These are phyloP conservation scores for Penicillium expansum DNA, from an alignment of 2,329 filamentous ascomycete species.

Conservation along the genomic window DNA sequence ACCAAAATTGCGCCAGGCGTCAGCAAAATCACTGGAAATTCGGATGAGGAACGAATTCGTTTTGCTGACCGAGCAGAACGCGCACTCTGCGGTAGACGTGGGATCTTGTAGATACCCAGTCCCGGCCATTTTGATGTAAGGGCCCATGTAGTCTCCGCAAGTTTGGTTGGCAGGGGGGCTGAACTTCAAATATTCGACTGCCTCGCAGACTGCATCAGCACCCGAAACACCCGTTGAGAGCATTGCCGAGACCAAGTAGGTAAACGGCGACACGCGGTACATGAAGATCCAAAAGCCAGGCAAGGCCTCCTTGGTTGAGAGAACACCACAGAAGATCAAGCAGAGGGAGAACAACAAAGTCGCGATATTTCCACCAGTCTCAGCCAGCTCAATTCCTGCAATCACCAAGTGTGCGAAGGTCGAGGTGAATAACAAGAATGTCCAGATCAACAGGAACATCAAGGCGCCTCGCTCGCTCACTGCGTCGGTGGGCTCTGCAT, in stretches of 20 bases:
- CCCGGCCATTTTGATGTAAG: background rate
- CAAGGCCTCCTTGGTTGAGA: background rate
- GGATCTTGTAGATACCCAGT: slow-evolving; percentile 8
- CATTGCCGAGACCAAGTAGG: slow-evolving; percentile 3
- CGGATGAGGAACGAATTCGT: slow-evolving; percentile 5
- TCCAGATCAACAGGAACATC: slow-evolving; percentile 62
- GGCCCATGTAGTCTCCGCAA: slow-evolving; percentile 10
- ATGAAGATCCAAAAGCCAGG: slow-evolving; percentile 11
- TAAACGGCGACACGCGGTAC: slow-evolving; percentile 6
- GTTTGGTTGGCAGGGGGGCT: slow-evolving; percentile 3
- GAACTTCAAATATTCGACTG: slow-evolving; percentile 4
- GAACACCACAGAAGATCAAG: slow-evolving; percentile 62
- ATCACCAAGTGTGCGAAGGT: slow-evolving; percentile 74
- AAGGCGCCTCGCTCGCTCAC: slow-evolving; percentile 58
- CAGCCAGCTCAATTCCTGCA: slow-evolving; percentile 66
- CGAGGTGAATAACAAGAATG: slow-evolving; percentile 68
- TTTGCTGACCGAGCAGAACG: slow-evolving; percentile 5
- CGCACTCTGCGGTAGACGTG: background rate
- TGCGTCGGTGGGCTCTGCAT: slow-evolving; percentile 33
- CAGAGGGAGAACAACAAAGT: slow-evolving; percentile 71
- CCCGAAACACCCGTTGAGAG: slow-evolving; percentile 3
- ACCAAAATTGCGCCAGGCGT: slow-evolving; percentile 14
- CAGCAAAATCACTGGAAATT: background rate
- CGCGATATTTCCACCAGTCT: slow-evolving; percentile 72
- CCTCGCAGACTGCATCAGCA: background rate